Base-by-base conservation (phyloP, 108 stramenopile species). In the Nitzschia inconspicua region DNA sequence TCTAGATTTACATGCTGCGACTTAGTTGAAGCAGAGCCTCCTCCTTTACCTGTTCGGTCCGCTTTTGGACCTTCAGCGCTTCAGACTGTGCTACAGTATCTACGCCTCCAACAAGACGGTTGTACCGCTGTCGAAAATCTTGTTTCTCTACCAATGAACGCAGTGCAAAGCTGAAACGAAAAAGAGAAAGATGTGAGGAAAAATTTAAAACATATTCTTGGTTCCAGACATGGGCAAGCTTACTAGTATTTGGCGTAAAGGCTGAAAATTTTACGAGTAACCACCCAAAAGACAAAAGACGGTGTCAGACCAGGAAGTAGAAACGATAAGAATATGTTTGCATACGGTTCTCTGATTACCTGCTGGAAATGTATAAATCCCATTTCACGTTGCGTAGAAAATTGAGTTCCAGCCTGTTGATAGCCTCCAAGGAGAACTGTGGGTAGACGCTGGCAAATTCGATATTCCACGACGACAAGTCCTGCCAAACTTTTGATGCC, bases 161-260 rank as follows among this genome's bases (percentile, higher is more conserved):
- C 11, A 98, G 75, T 10, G 97, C 98, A 64, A 99, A 98, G 79
- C n/a, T n/a, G n/a, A n/a, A n/a, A n/a, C n/a, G n/a, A n/a, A n/a
- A n/a, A n/a, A n/a, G n/a, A n/a, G n/a, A n/a, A n/a, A n/a, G n/a
- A n/a, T n/a, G n/a, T n/a, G n/a, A n/a, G n/a, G n/a, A n/a, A n/a
- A n/a, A n/a, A n/a, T n/a, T n/a, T n/a, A n/a, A n/a, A n/a, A n/a
- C n/a, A n/a, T n/a, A n/a, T n/a, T n/a, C n/a, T n/a, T n/a, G n/a
- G n/a, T n/a, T n/a, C n/a, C n/a, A n/a, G n/a, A n/a, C n/a, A n/a
- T n/a, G n/a, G n/a, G n/a, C n/a, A n/a, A n/a, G n/a, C n/a, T n/a
- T n/a, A n/a, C n/a, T 98, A 98, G 72, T 98, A 98, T 68, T 99
- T 98, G 24, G 98, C 99, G 67, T 98, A 99, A n/a, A 83, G 77